Percentiles rank a stretch among this genome's conserved stretches.
Conservation (phyloP, 805 yeast species). For the Lachancea lanzarotensis region DNA sequence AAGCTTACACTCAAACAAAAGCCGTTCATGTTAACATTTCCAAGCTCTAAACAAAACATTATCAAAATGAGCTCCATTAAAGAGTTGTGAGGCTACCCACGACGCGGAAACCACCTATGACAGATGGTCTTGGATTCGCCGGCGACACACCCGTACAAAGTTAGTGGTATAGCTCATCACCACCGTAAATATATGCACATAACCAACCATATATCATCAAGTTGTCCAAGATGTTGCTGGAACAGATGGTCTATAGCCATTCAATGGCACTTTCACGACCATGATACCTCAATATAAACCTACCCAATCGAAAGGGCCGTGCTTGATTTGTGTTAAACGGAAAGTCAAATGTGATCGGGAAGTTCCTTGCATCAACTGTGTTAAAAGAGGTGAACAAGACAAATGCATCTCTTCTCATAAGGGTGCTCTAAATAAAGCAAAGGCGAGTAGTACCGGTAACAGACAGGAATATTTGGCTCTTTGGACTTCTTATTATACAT, state of each 20-base stretch:
- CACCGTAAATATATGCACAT: no score
- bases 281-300: conserved; percentile 9
- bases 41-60: conserved; percentile 1
- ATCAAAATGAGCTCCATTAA: no score
- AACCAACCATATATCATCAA: no score
- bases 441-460: neutral
- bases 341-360: conserved; percentile 32
- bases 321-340: conserved; percentile 24
- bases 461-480: conserved; percentile 16
- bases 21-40: conserved; percentile 51
- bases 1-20: conserved; percentile 65
- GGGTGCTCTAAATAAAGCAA: neutral
- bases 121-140: no score
- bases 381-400: conserved; percentile 23
- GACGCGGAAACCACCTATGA: no score
- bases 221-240: no score
- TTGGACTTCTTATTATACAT: conserved; percentile 27
- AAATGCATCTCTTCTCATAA: conserved; percentile 15
- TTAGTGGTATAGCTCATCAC: neutral
- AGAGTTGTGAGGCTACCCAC: no score
- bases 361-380: conserved; percentile 30
- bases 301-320: conserved; percentile 18
- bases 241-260: no score
- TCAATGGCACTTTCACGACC: neutral
- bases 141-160: neutral